Conservation (phyloP, 192 early-diverging fungal genomes). For the Bifiguratus adelaidae region DNA sequence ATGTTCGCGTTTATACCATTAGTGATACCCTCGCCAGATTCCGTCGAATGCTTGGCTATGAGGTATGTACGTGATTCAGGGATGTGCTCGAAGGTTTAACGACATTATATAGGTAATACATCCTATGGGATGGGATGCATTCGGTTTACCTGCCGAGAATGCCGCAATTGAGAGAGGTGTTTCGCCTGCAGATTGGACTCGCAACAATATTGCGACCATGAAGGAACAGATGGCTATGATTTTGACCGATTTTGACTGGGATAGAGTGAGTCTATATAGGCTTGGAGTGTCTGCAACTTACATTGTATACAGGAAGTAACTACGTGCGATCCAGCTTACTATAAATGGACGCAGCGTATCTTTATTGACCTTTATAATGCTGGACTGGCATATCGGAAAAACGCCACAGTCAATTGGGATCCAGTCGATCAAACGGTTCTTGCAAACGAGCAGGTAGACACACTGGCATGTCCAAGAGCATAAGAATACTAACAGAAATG, state of each 20-base stretch:
- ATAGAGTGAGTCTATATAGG: slow-evolving; percentile 34
- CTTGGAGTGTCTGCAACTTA: neutral
- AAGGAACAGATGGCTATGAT: slow-evolving; percentile 67
- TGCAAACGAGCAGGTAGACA: slow-evolving; percentile 81
- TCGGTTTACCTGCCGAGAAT: slow-evolving; percentile 97
- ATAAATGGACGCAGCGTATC: slow-evolving; percentile 89
- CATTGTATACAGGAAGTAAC: slow-evolving; percentile 55
- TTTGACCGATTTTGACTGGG: slow-evolving; percentile 85
- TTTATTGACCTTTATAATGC: slow-evolving; percentile 71
- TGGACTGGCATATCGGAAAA: slow-evolving; percentile 79
- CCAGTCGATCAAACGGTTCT: slow-evolving; percentile 91
- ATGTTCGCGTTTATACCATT: slow-evolving; percentile 94
- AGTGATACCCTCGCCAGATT: slow-evolving; percentile 77
- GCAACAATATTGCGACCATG: slow-evolving; percentile 74
- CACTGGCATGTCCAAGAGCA: too few relatives aligned
- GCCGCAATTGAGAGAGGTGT: slow-evolving; percentile 80
- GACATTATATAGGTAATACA: slow-evolving; percentile 45
- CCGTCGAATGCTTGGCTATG: slow-evolving; percentile 57
- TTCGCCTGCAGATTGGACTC: slow-evolving; percentile 76
- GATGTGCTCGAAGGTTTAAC: neutral
- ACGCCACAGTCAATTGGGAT: slow-evolving; percentile 94
- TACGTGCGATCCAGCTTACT: slow-evolving; percentile 82
- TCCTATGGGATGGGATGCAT: slow-evolving; percentile 98
- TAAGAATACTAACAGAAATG: neutral
- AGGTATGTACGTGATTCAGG: slow-evolving; percentile 24